Evolutionary conservation across 2,329 filamentous ascomycete species (phyloP).

Genomic region (Penicillium paneum): DNA sequence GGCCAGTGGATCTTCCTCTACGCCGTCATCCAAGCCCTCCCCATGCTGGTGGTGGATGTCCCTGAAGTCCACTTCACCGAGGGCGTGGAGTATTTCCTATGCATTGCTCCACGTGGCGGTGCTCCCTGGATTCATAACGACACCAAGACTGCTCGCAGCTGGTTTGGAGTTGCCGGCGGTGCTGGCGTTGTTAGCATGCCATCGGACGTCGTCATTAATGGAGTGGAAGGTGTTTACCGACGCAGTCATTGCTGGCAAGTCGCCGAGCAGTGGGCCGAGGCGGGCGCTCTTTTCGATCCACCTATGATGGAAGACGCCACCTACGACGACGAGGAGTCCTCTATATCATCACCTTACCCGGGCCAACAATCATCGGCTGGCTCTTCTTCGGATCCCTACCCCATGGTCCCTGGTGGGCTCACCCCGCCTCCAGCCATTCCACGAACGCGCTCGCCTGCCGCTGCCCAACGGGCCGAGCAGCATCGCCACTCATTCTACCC

Average conservation of each 20-base stretch:
- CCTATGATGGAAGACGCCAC: conserved; percentile 32
- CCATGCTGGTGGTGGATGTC: conserved; percentile 50
- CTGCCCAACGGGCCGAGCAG: conserved; percentile 35
- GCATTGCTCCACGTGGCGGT: conserved; percentile 48
- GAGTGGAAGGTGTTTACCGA: conserved; percentile 65
- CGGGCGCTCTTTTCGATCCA: conserved; percentile 34
- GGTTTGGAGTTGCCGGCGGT: conserved; percentile 59
- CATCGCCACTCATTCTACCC: conserved; percentile 45
- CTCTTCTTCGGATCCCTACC: conserved; percentile 36
- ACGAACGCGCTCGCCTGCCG: conserved; percentile 32
- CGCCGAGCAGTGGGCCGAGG: conserved; percentile 59
- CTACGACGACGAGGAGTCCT: conserved; percentile 39
- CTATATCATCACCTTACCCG: conserved; percentile 38
- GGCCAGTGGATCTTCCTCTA: conserved; percentile 54
- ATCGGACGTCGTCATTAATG: conserved; percentile 62
- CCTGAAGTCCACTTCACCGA: conserved; percentile 45
- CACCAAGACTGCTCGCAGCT: conserved; percentile 43
- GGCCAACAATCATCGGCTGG: conserved; percentile 38
- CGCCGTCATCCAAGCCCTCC: conserved; percentile 49
- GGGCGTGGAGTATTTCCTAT: conserved; percentile 51
- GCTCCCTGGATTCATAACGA: conserved; percentile 50
- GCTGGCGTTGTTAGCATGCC: conserved; percentile 61
- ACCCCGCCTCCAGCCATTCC: conserved; percentile 37
- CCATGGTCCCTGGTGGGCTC: conserved; percentile 31
- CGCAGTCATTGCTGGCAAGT: conserved; percentile 67